Evolutionary conservation across 169 alveolate species (phyloP).

Genomic region (Besnoitia besnoiti): DNA sequence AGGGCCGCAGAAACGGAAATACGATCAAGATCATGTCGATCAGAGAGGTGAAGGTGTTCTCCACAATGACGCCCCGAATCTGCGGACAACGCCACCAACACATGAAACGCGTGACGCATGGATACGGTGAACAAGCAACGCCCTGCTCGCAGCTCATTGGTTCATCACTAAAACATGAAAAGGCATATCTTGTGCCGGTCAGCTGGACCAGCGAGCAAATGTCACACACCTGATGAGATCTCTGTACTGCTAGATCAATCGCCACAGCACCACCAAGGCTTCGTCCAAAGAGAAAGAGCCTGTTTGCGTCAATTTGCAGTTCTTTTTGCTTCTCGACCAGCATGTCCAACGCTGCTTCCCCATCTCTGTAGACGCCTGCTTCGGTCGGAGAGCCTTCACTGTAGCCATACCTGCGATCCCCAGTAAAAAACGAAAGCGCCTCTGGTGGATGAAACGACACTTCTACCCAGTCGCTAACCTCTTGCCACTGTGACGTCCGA

Average conservation of each 20-base stretch:
- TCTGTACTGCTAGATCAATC: conserved; percentile 69
- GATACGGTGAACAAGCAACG: neutral
- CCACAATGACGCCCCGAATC: conserved; percentile 79
- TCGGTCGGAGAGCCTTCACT: conserved; percentile 70
- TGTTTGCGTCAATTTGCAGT: conserved; percentile 64
- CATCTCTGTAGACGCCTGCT: conserved; percentile 65
- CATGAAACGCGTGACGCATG: neutral
- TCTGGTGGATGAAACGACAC: neutral
- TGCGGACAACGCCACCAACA: neutral
- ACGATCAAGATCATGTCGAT: conserved; percentile 71
- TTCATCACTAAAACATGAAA: no score
- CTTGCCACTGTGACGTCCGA: no score
- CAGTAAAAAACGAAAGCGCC: neutral
- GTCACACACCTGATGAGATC: conserved; percentile 53
- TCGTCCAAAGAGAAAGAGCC: conserved; percentile 76
- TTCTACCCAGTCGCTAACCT: no score
- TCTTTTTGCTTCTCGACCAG: conserved; percentile 33
- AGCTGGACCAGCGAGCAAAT: neutral
- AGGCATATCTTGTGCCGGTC: no score
- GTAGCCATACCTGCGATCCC: conserved; percentile 56
- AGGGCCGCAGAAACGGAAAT: conserved; percentile 69
- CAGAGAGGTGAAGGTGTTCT: conserved; percentile 80
- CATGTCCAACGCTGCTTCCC: conserved; percentile 62
- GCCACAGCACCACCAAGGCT: conserved; percentile 84
- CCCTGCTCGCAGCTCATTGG: no score